phyloP scores from a whole-genome alignment of 768 basidiomycete genomes.

The Rhodotorula graminis region DNA sequence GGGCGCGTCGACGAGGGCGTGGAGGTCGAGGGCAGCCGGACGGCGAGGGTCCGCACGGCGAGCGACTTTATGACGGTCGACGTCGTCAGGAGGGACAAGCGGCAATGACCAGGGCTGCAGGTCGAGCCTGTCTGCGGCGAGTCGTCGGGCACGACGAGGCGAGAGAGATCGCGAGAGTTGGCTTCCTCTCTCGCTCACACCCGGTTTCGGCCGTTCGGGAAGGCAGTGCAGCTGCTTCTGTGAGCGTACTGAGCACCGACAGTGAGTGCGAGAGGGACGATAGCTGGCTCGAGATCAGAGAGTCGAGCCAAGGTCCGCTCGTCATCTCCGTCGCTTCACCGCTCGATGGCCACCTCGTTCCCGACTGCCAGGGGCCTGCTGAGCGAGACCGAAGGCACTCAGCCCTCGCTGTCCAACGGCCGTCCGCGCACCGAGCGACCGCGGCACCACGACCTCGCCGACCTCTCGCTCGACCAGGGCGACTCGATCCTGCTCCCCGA shows the following conservation, averaged over 20 bases:
- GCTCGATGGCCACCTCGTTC: background rate
- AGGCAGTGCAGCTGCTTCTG: too few relatives aligned
- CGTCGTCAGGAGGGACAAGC: conserved; percentile 25
- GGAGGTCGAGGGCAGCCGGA: background rate
- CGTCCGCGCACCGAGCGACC: background rate
- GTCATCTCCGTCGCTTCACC: too few relatives aligned
- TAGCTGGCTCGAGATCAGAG: too few relatives aligned
- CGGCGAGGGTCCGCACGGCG: conserved; percentile 20
- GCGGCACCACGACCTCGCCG: background rate
- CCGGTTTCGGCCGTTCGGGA: too few relatives aligned
- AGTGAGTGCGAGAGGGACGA: too few relatives aligned
- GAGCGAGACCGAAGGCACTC: conserved; percentile 19
- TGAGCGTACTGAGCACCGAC: too few relatives aligned
- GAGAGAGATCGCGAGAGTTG: too few relatives aligned
- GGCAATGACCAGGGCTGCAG: background rate
- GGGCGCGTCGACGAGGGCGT: background rate
- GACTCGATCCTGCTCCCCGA: conserved; percentile 13
- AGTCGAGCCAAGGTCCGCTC: too few relatives aligned
- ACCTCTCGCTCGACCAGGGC: background rate
- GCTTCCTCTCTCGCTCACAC: too few relatives aligned
- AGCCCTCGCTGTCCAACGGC: background rate
- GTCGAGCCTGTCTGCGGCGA: too few relatives aligned
- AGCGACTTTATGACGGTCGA: conserved; percentile 34
- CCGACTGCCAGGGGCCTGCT: conserved; percentile 13
- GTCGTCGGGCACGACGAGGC: too few relatives aligned